Evolutionary conservation across 176 grass and related monocot genomes (phyloP).

Genomic region (Rhipidocladum racemiflorum): DNA sequence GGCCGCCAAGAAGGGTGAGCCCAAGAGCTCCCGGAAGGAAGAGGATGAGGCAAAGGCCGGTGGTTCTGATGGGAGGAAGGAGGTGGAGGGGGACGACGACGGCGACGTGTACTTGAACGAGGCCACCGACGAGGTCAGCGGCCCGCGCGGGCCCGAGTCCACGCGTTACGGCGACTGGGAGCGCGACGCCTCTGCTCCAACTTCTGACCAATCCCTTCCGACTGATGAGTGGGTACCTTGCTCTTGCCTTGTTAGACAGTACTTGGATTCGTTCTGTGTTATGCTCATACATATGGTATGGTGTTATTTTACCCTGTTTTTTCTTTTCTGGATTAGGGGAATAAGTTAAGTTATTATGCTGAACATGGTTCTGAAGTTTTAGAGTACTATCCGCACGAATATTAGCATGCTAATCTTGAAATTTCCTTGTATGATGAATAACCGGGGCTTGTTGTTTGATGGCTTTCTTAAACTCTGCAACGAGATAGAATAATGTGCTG

Average conservation of each 20-base stretch:
- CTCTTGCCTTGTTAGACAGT: too few species aligned
- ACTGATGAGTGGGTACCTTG: too few species aligned
- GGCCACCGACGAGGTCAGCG: slow-evolving; percentile 65
- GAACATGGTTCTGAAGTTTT: background rate
- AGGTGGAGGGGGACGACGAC: too few species aligned
- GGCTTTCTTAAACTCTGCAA: background rate
- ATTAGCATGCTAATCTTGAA: background rate
- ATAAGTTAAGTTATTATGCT: background rate
- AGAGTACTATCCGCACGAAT: background rate
- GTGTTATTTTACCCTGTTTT: background rate
- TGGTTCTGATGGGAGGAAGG: background rate
- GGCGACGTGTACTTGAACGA: slow-evolving; percentile 43
- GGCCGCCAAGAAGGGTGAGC: background rate
- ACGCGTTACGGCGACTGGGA: slow-evolving; percentile 91
- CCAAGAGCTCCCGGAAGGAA: background rate
- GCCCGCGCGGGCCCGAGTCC: slow-evolving; percentile 86
- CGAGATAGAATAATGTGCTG: background rate
- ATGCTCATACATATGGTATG: too few species aligned
- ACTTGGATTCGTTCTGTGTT: too few species aligned
- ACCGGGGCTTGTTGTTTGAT: background rate
- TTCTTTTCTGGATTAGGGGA: background rate
- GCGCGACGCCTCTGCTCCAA: slow-evolving; percentile 76
- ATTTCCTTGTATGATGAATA: background rate
- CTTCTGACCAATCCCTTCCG: slow-evolving; percentile 45
- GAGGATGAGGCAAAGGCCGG: slow-evolving; percentile 6